phyloP scores from a whole-genome alignment of 139 green algal species.

The Zygnema cylindricum region DNA sequence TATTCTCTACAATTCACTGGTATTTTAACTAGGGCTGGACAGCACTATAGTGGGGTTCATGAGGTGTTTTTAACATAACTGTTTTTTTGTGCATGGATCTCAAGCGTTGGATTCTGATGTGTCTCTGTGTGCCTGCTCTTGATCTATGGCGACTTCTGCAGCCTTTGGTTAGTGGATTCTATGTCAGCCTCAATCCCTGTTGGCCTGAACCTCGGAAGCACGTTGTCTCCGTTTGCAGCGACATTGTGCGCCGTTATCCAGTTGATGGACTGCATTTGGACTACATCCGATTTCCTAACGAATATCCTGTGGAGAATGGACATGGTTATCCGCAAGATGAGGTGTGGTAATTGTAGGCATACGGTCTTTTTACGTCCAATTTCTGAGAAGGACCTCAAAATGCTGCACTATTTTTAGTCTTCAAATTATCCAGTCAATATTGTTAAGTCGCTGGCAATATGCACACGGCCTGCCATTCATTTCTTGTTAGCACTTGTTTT shows the following conservation, averaged over 20 bases:
- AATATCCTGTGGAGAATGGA: constrained; percentile 30
- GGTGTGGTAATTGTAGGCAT: too few species aligned
- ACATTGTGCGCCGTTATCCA: constrained; percentile 17
- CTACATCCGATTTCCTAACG: constrained; percentile 51
- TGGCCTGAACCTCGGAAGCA: constrained; percentile 20
- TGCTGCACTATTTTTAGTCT: too few species aligned
- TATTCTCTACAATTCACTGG: too few species aligned
- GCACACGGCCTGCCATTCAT: too few species aligned
- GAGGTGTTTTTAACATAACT: too few species aligned
- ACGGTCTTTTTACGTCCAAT: too few species aligned
- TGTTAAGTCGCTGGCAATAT: constrained; percentile 1
- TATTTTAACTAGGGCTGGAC: too few species aligned
- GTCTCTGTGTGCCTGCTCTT: constrained; percentile 2
- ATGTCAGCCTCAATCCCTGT: constrained; percentile 42
- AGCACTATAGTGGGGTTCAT: too few species aligned
- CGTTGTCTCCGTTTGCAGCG: constrained; percentile 14
- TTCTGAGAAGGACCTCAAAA: too few species aligned
- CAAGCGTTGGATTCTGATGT: too few species aligned
- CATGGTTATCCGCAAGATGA: constrained; percentile 20
- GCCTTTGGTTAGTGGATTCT: constrained; percentile 29
- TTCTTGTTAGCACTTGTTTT: too few species aligned
- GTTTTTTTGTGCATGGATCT: too few species aligned
- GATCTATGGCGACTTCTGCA: background rate
- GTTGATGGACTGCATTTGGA: constrained; percentile 42
- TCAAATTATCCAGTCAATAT: background rate